phyloP scores from a whole-genome alignment of 2,329 filamentous ascomycete genomes.

The Colletotrichum chlorophyti region DNA sequence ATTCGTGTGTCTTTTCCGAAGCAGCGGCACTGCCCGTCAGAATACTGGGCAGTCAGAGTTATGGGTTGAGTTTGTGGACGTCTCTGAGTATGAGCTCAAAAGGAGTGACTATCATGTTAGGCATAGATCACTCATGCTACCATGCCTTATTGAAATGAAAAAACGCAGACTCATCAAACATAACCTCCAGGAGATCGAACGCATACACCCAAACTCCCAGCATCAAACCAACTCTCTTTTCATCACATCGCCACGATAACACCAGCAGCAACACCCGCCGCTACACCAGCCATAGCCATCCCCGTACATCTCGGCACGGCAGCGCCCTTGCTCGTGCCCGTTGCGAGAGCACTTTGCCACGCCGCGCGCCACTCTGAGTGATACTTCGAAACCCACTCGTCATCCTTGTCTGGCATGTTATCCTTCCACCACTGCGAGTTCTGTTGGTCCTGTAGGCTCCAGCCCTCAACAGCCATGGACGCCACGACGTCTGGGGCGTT shows the following conservation, averaged over 20 bases:
- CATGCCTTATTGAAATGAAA: no score
- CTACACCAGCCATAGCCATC: constrained; percentile 17
- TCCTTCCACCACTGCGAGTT: constrained; percentile 11
- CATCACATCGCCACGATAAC: constrained; percentile 7
- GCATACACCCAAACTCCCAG: no score
- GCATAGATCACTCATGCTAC: no score
- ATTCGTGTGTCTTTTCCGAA: no score
- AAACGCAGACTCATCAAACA: no score
- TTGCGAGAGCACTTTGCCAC: not conserved
- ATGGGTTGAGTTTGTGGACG: no score
- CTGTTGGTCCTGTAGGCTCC: not conserved
- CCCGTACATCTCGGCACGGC: constrained; percentile 15
- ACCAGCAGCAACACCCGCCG: constrained; percentile 8
- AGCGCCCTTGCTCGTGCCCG: constrained; percentile 2
- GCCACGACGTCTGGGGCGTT: constrained; percentile 26
- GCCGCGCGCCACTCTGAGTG: constrained; percentile 1
- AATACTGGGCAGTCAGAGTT: no score
- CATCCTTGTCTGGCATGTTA: constrained; percentile 10
- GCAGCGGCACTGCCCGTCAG: no score
- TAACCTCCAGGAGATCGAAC: constrained; percentile 7
- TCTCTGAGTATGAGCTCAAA: no score
- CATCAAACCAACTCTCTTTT: no score
- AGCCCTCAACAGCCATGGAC: constrained; percentile 7
- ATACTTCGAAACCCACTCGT: constrained; percentile 6
- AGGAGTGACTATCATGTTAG: no score